phyloP scores from a whole-genome alignment of 2,329 filamentous ascomycete species.

The Lasiodiplodia hormozganensis region DNA sequence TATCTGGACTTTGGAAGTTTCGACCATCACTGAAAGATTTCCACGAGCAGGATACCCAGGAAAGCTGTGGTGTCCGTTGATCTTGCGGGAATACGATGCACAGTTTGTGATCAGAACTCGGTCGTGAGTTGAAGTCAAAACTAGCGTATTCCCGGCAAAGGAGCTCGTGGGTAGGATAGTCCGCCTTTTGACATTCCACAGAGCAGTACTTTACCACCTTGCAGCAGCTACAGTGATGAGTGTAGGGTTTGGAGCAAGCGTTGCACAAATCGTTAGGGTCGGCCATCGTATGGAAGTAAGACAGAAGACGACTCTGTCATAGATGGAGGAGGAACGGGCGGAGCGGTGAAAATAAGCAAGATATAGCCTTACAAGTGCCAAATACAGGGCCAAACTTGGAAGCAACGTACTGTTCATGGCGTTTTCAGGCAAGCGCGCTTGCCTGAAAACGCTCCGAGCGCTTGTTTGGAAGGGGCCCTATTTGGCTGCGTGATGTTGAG shows the following conservation, averaged over 20 bases:
- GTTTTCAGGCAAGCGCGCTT: no score
- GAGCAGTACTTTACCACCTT: constrained; percentile 27
- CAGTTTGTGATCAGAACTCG: constrained; percentile 8
- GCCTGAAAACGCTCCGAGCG: no score
- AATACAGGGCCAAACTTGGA: no score
- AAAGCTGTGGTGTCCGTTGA: constrained; percentile 17
- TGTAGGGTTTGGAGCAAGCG: background rate
- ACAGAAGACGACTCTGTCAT: background rate
- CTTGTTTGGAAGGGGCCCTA: no score
- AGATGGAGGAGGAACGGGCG: no score
- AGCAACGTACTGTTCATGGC: no score
- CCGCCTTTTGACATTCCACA: constrained; percentile 14
- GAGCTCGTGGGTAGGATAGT: constrained; percentile 27
- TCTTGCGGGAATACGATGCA: constrained; percentile 19
- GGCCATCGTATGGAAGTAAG: background rate
- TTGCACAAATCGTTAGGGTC: background rate
- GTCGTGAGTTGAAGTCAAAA: constrained; percentile 21
- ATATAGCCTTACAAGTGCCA: no score
- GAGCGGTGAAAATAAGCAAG: no score
- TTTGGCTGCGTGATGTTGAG: no score
- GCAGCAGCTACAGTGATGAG: constrained; percentile 22
- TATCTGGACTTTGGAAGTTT: no score
- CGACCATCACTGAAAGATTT: background rate
- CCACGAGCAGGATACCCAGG: constrained; percentile 16
- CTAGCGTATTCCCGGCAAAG: constrained; percentile 18